Base-by-base conservation (phyloP, 1,284 basidiomycete genomes). In the Coniophora puteana region DNA sequence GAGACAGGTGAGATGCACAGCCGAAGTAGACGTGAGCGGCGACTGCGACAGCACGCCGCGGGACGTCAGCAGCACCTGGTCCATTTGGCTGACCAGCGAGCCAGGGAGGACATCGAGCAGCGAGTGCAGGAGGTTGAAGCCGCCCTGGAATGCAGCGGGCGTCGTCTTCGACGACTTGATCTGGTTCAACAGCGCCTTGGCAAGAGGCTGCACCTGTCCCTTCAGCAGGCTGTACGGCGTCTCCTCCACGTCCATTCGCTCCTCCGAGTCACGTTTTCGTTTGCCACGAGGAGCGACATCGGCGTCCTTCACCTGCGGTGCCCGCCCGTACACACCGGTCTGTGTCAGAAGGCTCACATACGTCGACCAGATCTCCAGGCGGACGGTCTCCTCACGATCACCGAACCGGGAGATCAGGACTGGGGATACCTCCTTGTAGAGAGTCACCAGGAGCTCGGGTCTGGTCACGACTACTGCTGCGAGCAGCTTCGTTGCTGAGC, bases 351-450 rank as follows among this genome's bases (percentile, higher is more conserved):
- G 72, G 0, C 77, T 67, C 18, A 79, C 78, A 55, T 95, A 95
- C 0, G 95, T 89, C 0, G 84, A 71, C 79, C 95, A 93, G 7
- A 98, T 75, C 62, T 99, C 95, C 14, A 96, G 69, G n/a, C 90
- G 80, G 14, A 99, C 96, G 12, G 89, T 95, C 55, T 93, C 90
- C 65, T 99, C 96, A 27, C 96, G 85, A 62, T 99, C 96, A 26
- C 80, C 83, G 55, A 99, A 95, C 22, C 94, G 81, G 8, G 88
- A 82, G 41, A 96, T 90, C 32, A 99, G 74, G 4, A 90, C 76
- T 0, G 92, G 92, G 0, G 92, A 89, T 5, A 97, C 83, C 4
- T 80, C 79, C 57, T 82, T 83, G 68, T 91, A 95, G 38, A 96
- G 75, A 2, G 83, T 72, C 4, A 72, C 65, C 4, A 97, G 73